Base-by-base conservation (phyloP, 495 filamentous ascomycete species). In the Neurospora sp. region DNA sequence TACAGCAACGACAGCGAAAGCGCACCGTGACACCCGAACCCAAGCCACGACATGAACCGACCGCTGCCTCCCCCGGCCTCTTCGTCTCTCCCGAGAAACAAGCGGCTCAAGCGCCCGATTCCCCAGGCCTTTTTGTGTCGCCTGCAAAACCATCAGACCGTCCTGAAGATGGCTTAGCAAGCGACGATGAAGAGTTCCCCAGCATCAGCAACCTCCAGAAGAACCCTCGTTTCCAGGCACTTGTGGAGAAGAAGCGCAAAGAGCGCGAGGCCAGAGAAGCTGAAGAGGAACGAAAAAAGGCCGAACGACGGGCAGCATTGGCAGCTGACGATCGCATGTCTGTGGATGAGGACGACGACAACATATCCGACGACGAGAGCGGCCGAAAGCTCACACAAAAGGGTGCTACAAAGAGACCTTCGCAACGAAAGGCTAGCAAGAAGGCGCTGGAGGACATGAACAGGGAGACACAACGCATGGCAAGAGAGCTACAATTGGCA, bases 361-460 rank as follows among this genome's bases (percentile, higher is more conserved):
- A 82, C 39, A 84, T 87, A 72, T 85, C 84, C 10, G 88, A 91
- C 73, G 87, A 87, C 42, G 84, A 83, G 9, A 87, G 85, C 40
- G 90, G 83, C 7, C 82, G 84, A 41, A 89, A 86, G 72, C 79
- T 93, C 40, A 88, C 88, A 1, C 90, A 93, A 72, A 84, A 90
- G 41, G 76, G 59, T 9, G 80, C 59, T 1, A 39, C 69, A 6
- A 70, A 88, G 16, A 88, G 90, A 8, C 91, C 93, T 6, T 84
- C 91, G 4, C 53, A 65, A 35, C 89, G 96, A 1, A 97, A 94
- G 76, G 96, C 96, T 4, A 93, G 94, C 83, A 98, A 96, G 84
- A 97, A 95, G 83, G 96, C 96, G 0, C 72, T 97, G n/a, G 92
- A 97, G 81, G 95, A 98, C 78, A 97, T 98, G 90, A 89, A 89